Evolutionary conservation across 2,329 filamentous ascomycete species (phyloP), one percentile per base, ranked within the genome.

Genomic region (Fusarium cicatricum): DNA sequence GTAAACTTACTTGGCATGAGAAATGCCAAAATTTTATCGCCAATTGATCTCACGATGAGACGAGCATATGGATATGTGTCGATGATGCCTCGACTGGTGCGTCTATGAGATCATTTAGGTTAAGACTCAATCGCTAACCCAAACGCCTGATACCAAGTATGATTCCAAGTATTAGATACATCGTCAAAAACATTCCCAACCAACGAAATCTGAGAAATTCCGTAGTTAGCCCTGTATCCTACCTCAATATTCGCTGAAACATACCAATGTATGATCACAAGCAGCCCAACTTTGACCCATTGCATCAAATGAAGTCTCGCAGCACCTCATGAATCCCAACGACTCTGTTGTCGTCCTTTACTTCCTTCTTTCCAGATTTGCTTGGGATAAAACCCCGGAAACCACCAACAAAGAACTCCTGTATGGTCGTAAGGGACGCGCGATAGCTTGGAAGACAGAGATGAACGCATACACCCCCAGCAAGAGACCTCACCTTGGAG

Each of bases 331-430:
- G 16, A 50, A 50, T 31, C 9, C 31, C 12, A 36, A 34, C 29
- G 11, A 12, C 23, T 2, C 11, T 36, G 17, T 34, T 17, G n/a
- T 41, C 11, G 2, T 41, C 19, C 38, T 49, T 15, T 2, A 2
- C n/a, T 12, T 36, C 19, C 21, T 26, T 16, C 10, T 36, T 80
- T 33, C 74, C 70, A 23, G 85, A 78, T 11, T 94, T 73, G 0
- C 84, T 84, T 1, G 90, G 90, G 1, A 92, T 75, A 21, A 92
- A 83, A 63, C 89, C 87, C 42, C 81, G 82, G 70, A 92, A 93
- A 14, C 90, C 90, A 46, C 87, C 89, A 34, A 92, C 83, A 70
- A 88, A 87, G 72, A 88, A 92, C 72, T 91, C 89, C 80, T 85
- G 2, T 32, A 16, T 33, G 36, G 19, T 26, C 5, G 29, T 55